Conservation (phyloP, 805 yeast genomes). For the Suhomyces tanzawaensis region DNA sequence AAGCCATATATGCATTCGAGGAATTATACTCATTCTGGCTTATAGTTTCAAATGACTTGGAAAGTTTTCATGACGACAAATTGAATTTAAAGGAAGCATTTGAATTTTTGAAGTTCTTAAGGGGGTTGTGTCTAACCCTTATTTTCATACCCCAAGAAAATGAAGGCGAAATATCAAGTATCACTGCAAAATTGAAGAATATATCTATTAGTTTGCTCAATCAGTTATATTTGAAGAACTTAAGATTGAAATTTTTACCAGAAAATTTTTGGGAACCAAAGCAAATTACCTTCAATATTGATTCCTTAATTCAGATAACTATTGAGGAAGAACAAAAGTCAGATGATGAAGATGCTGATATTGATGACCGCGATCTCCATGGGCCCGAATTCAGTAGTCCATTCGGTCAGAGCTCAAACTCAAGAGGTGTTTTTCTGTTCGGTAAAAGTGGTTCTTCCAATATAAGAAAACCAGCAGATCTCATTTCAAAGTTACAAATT, state of each 20-base stretch:
- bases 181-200: slow-evolving; percentile 17
- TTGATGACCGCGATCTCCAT: too few species aligned
- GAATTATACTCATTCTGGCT: slow-evolving; percentile 68
- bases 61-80: slow-evolving; percentile 46
- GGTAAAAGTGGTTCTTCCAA: neutral
- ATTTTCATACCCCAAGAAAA: slow-evolving; percentile 34
- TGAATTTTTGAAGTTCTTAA: slow-evolving; percentile 47
- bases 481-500: slow-evolving; percentile 42
- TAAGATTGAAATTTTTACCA: slow-evolving; percentile 54
- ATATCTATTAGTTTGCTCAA: slow-evolving; percentile 54
- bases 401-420: slow-evolving; percentile 72
- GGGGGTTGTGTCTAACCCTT: slow-evolving; percentile 47
- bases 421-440: slow-evolving; percentile 50
- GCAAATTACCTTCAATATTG: slow-evolving; percentile 28
- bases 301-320: slow-evolving; percentile 35
- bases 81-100: slow-evolving; percentile 38
- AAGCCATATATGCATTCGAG: slow-evolving; percentile 46
- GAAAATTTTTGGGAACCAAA: slow-evolving; percentile 52
- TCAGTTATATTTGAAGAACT: slow-evolving; percentile 63
- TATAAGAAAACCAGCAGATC: neutral
- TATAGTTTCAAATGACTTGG: slow-evolving; percentile 64
- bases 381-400: slow-evolving; percentile 48
- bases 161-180: slow-evolving; percentile 2
- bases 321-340: slow-evolving; percentile 40
- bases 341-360: slow-evolving; percentile 14